These are phyloP conservation scores for Cladophialophora bantiana DNA, from an alignment of 2,329 filamentous ascomycete species.

Conservation along the genomic window DNA sequence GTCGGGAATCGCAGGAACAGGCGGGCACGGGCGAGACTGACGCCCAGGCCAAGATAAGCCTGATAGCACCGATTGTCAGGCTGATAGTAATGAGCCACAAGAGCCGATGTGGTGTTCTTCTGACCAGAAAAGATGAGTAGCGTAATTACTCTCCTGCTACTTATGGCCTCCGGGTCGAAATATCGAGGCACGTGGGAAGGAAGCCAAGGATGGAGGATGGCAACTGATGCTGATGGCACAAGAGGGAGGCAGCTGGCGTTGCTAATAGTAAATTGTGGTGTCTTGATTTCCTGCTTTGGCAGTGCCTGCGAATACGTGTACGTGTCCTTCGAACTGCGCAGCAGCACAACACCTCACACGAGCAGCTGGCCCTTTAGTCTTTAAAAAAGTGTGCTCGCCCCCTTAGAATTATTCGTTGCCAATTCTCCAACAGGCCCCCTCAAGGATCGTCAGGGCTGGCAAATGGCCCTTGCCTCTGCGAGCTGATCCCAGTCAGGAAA, in stretches of 20 bases:
- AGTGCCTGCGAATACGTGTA: background rate
- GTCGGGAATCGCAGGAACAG: slow-evolving; percentile 14
- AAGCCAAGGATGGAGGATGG: background rate
- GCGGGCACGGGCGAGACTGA: slow-evolving; percentile 13
- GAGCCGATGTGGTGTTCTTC: slow-evolving; percentile 2
- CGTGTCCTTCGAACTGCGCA: background rate
- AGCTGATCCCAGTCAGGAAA: slow-evolving; percentile 10
- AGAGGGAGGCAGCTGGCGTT: background rate
- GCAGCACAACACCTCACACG: slow-evolving; percentile 6
- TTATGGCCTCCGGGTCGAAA: background rate
- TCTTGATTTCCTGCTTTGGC: background rate
- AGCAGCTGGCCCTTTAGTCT: slow-evolving; percentile 11
- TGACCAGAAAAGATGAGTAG: background rate
- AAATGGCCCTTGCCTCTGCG: slow-evolving; percentile 4
- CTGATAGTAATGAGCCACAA: slow-evolving; percentile 4
- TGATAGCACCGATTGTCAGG: slow-evolving; percentile 12
- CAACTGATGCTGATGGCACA: background rate
- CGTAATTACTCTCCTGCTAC: background rate
- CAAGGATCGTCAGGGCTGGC: slow-evolving; percentile 15
- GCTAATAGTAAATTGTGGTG: background rate
- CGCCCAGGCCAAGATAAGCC: slow-evolving; percentile 9
- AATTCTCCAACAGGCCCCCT: slow-evolving; percentile 5
- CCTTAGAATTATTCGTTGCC: background rate
- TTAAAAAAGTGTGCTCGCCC: background rate
- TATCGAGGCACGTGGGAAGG: background rate